Base-by-base conservation (phyloP, 257 asterid genomes). In the Solanum clarkiae region DNA sequence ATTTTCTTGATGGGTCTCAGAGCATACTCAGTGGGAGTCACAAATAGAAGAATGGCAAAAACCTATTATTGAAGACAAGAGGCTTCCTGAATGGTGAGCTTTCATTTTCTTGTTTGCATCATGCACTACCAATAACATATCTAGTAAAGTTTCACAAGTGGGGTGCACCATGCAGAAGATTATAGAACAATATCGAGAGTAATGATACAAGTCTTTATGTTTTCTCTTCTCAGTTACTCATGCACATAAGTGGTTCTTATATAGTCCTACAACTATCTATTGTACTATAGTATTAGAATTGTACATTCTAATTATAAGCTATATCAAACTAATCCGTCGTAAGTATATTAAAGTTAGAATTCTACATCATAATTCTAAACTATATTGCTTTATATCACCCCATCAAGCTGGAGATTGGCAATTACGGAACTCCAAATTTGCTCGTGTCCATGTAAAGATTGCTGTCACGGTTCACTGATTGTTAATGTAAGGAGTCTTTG, bases 11-110 rank as follows among this genome's bases (percentile, higher is more conserved):
- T 80, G 63, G 85, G 86, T 72, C 80, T 44, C 85, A 97, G 99
- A 89, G 88, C 94, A 93, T 71, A 87, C 72, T 68, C 88, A 70
- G 40, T 97, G 99, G 99, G 98, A 97, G 87, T 91, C 97, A 80
- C 94, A 93, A 80, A 92, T 95, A 44, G 99, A 95, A 88, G 95
- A 91, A 71, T 97, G 99, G 99, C 98, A 97, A 87, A 92, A 90
- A 69, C 98, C 99, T 79, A 92, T 95, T 80, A 95, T 95, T 81
- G 98, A 91, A 87, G 98, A 97, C 94, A 90, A 89, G 89, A 91
- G 96, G 84, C 90, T 93, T 89, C 99, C 99, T 68, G 98, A 94
- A 88, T 97, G 99, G 99, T 94, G 87, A 87, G 86, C 80, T 60
- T 87, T 83, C 79, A 66, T 81, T 63, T 63, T 85, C 75, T 77